Evolutionary conservation across 2,329 filamentous ascomycete genomes (phyloP).

Genomic region (Phaeomoniella chlamydospora): DNA sequence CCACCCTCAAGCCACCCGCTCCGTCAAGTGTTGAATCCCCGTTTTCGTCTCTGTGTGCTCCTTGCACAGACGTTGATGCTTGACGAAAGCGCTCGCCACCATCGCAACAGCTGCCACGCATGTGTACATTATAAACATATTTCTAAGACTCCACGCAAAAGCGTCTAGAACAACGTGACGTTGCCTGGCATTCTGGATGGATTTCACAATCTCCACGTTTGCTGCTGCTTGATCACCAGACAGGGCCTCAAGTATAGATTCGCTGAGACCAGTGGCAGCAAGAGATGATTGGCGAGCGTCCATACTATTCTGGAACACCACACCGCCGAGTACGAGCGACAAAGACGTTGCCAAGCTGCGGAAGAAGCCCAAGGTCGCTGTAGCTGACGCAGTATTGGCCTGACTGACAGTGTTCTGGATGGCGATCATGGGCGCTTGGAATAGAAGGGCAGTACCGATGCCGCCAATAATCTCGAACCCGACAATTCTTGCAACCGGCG

Average conservation of each 20-base stretch:
- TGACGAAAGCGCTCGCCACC: conserved; percentile 28
- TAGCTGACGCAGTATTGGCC: conserved; percentile 29
- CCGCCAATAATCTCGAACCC: conserved; percentile 38
- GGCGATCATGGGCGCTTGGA: conserved; percentile 40
- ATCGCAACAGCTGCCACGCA: conserved; percentile 25
- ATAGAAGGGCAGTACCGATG: conserved; percentile 42
- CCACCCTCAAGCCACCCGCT: background rate
- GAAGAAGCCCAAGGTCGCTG: background rate
- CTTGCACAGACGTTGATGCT: conserved; percentile 27
- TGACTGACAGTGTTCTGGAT: conserved; percentile 34
- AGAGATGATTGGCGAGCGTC: conserved; percentile 23
- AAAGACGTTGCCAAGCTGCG: background rate
- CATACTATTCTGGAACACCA: conserved; percentile 1
- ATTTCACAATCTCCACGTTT: conserved; percentile 27
- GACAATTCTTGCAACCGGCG: conserved; percentile 25
- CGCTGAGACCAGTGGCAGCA: conserved; percentile 19
- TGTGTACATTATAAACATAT: conserved; percentile 35
- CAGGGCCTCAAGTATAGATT: conserved; percentile 17
- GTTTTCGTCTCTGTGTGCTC: conserved; percentile 39
- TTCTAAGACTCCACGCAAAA: conserved; percentile 33
- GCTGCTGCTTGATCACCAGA: conserved; percentile 30
- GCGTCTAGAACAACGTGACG: conserved; percentile 26
- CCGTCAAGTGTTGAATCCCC: conserved; percentile 19
- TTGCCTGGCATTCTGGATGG: conserved; percentile 22
- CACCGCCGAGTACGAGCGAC: conserved; percentile 1